Evolutionary conservation across 441 rosid genomes (phyloP).

Genomic region (Corymbia citriodora): DNA sequence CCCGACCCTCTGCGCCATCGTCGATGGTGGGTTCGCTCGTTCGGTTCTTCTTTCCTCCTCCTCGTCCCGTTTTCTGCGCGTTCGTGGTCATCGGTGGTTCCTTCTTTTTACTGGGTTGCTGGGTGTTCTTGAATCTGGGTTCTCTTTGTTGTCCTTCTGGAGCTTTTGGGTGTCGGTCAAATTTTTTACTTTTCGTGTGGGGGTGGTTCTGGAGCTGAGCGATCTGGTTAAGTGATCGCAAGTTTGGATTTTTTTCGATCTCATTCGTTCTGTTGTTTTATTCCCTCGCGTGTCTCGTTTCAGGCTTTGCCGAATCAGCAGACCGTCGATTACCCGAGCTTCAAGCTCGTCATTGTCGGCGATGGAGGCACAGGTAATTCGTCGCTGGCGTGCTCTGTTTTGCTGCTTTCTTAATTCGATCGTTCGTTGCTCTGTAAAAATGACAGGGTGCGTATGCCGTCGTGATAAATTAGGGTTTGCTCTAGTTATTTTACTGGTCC

Average conservation of each 20-base stretch:
- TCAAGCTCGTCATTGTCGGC: slow-evolving; percentile 4
- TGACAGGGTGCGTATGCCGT: no score
- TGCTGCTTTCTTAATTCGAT: no score
- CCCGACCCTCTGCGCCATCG: not conserved
- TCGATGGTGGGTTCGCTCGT: not conserved
- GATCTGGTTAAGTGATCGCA: no score
- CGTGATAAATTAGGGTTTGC: accelerated
- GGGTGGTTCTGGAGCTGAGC: not conserved
- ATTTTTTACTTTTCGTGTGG: not conserved
- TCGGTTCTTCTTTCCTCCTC: not conserved
- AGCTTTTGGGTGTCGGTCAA: not conserved
- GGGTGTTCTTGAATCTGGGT: not conserved
- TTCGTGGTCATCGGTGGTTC: not conserved
- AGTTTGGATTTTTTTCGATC: no score
- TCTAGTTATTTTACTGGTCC: not conserved
- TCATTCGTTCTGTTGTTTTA: no score
- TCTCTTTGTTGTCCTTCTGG: not conserved
- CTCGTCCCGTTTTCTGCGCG: not conserved
- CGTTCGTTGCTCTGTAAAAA: no score
- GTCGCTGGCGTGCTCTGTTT: no score
- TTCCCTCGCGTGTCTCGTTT: not conserved
- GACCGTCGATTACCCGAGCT: slow-evolving; percentile 7
- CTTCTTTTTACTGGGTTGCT: not conserved
- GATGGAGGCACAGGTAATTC: not conserved
- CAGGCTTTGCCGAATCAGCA: slow-evolving; percentile 6